A percentile compares a stretch with the other conserved stretches of the same genome.
phyloP scores from a whole-genome alignment of 2,329 filamentous ascomycete genomes.

The Fusarium oxysporum region DNA sequence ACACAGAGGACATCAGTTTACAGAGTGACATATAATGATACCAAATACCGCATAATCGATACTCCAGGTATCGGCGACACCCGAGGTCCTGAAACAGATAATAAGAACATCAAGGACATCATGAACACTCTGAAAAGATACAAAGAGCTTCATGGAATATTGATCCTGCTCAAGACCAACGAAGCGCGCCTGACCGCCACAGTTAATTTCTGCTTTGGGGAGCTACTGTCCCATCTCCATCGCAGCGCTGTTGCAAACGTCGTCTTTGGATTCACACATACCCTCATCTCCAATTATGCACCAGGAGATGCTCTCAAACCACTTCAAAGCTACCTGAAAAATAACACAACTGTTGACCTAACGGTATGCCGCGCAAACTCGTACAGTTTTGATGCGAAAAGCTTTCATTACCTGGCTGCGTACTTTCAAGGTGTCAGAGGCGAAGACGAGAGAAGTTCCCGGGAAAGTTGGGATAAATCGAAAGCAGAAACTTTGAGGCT shows the following conservation, averaged over 20 bases:
- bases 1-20: slow-evolving; percentile 21
- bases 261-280: slow-evolving; percentile 32
- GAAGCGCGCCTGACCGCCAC: not conserved
- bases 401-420: slow-evolving; percentile 26
- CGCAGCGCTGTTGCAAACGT: slow-evolving; percentile 27
- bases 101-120: slow-evolving; percentile 23
- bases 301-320: slow-evolving; percentile 7
- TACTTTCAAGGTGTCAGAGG: not conserved
- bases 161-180: slow-evolving; percentile 29
- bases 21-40: not conserved
- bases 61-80: slow-evolving; percentile 33
- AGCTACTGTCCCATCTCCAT: slow-evolving; percentile 21
- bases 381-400: slow-evolving; percentile 36
- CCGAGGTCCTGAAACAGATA: slow-evolving; percentile 15
- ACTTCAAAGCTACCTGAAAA: not conserved
- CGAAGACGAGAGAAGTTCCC: not conserved
- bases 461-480: slow-evolving; percentile 36
- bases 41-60: slow-evolving; percentile 19
- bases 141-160: slow-evolving; percentile 26
- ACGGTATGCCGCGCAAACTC: not conserved
- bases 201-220: slow-evolving; percentile 29
- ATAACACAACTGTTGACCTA: not conserved
- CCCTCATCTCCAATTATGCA: slow-evolving; percentile 13
- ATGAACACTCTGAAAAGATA: slow-evolving; percentile 10
- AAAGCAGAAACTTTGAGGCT: slow-evolving; percentile 22